These are phyloP conservation scores for Camptophora hylomeconis DNA, from an alignment of 2,329 filamentous ascomycete genomes.

Conservation along the genomic window DNA sequence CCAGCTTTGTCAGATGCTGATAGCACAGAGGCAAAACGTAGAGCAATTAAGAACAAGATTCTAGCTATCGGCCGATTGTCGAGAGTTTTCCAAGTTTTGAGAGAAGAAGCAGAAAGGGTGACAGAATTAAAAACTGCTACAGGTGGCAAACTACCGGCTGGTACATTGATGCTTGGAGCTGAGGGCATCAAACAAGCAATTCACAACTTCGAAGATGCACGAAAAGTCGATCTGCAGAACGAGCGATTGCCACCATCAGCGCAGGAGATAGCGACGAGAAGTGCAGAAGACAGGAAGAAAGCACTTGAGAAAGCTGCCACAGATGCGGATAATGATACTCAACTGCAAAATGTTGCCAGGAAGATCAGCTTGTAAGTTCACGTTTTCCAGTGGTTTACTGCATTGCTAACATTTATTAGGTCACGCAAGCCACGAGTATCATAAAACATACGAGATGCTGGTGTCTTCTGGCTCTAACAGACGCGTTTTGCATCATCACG, in stretches of 20 bases:
- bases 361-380: constrained; percentile 85
- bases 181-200: constrained; percentile 99
- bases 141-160: constrained; percentile 81
- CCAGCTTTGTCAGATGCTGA: constrained; percentile 68
- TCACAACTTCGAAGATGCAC: constrained; percentile 87
- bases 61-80: constrained; percentile 91
- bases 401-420: constrained; percentile 14
- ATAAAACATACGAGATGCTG: too few species aligned
- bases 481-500: too few species aligned
- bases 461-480: too few species aligned
- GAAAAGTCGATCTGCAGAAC: constrained; percentile 94
- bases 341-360: constrained; percentile 73
- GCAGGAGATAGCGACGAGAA: constrained; percentile 77
- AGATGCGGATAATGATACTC: constrained; percentile 85
- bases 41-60: constrained; percentile 99
- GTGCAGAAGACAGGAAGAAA: constrained; percentile 65
- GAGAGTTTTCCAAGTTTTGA: constrained; percentile 93
- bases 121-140: constrained; percentile 96
- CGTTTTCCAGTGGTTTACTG: too few species aligned
- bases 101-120: constrained; percentile 92
- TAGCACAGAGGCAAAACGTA: constrained; percentile 83
- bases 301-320: constrained; percentile 68
- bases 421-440: too few species aligned
- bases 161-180: constrained; percentile 93
- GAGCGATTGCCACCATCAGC: constrained; percentile 84